Base-by-base conservation (phyloP, 108 stramenopile species). In the Bacterosira constricta region DNA sequence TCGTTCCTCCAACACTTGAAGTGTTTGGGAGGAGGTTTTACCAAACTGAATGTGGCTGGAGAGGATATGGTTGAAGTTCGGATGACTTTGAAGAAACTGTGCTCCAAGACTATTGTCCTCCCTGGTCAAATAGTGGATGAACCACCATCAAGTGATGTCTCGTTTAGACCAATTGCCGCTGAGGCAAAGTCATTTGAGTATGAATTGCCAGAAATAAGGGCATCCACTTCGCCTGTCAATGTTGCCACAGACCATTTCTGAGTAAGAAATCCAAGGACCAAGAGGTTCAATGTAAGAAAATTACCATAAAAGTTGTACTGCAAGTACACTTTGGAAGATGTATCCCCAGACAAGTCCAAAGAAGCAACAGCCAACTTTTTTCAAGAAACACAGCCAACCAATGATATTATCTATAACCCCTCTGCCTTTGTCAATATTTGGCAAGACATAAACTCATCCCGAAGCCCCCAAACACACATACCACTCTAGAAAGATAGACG, bases 51-150 rank as follows among this genome's bases (percentile, higher is more conserved):
- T 17, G 32, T 57, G 29, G 56, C 1, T 7, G 56, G 31, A 1
- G 31, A 13, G 1, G 56, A 57, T 34, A 34, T 57, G 8, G 56
- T 57, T 9, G 35, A 57, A n/a, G 31, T 37, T 9, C 56, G 56
- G 0, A 30, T 6, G 0, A 6, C 18, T 34, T 27, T 57, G 29
- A 57, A 57, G 36, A 20, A 34, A 34, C 31, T 57, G 9, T 57
- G 56, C 31, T 57, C 56, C 29, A 57, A 31, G 56, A 57, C 56
- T 11, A 57, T 57, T 27, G 56, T 57, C 31, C 31, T 57, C 2
- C 56, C 56, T 2, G 56, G 56, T 21, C 29, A 57, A 37, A 37
- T 57, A 20, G 29, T 20, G 8, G 56, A 57, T n/a, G 55, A 29
- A 17, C 17, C 30, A 7, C 55, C 55, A 35, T n/a, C 55, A 1